phyloP scores from a whole-genome alignment of 805 yeast species.

The Candida ficus region DNA sequence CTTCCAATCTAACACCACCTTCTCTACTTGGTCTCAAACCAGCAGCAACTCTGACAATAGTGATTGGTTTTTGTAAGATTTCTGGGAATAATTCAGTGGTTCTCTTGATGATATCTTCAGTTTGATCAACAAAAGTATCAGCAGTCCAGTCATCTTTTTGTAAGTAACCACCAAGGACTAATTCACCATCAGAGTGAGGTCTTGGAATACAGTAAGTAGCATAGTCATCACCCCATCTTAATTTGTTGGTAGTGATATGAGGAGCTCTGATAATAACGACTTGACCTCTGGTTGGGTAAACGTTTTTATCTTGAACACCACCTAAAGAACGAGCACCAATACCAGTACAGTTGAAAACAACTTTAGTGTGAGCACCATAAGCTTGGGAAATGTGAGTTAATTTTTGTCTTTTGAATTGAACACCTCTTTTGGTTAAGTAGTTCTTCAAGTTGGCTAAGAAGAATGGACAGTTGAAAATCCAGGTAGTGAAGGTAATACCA shows the following conservation, averaged over 20 bases:
- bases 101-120: constrained; percentile 56
- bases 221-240: constrained; percentile 56
- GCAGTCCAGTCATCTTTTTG: constrained; percentile 60
- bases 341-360: constrained; percentile 75
- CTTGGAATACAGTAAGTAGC: constrained; percentile 73
- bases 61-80: constrained; percentile 39
- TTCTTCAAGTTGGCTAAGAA: constrained; percentile 44
- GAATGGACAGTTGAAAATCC: constrained; percentile 70
- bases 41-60: constrained; percentile 59
- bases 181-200: constrained; percentile 58
- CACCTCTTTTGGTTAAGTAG: constrained; percentile 44
- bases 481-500: constrained; percentile 52
- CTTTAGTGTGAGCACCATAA: constrained; percentile 26
- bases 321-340: constrained; percentile 58
- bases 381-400: constrained; percentile 57
- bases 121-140: constrained; percentile 52
- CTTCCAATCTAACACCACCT: constrained; percentile 72
- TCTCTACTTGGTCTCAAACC: constrained; percentile 74
- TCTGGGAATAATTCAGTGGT: constrained; percentile 49
- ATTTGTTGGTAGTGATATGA: constrained; percentile 51
- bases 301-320: constrained; percentile 57
- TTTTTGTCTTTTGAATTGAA: constrained; percentile 41
- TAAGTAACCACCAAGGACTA: constrained; percentile 71
- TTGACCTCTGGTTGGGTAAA: constrained; percentile 78
- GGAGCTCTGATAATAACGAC: constrained; percentile 71